Evolutionary conservation across 108 stramenopile genomes (phyloP), one percentile per base, ranked within the genome.

Genomic region (Discostella stelligeroides): DNA sequence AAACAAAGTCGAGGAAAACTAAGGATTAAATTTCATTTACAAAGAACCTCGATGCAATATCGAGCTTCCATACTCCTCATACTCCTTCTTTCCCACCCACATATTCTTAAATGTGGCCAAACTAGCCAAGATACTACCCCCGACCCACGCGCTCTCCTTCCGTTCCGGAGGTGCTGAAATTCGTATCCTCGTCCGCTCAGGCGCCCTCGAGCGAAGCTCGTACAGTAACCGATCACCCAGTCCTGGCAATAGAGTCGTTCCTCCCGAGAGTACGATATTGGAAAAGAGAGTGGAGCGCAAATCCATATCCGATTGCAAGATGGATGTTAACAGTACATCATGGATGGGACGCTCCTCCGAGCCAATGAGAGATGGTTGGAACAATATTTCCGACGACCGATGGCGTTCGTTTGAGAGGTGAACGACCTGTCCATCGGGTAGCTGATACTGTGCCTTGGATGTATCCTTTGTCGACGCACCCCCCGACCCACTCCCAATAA

Each of bases 71-170:
- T 93, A 77, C 80, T 99, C 99, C 72, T 97, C 94, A 78, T 95
- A 99, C 53, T 98, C 96, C n/a, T 55, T 65, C 59, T 86, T 79
- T 0, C 91, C 88, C 1, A 97, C 91, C 98, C 99, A 99, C 96
- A 99, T 96, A 68, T 82, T 81, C 92, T 97, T 95, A 83, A 99
- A 99, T 10, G 97, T 98, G 0, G 96, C 88, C 46, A 99, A 92
- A 82, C 97, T 97, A 21, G 97, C 97, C 60, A 98, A 78, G 60
- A 99, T 98, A 28, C 94, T 94, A 30, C 98, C 98, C 58, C 98
- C 98, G 11, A 95, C 93, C 93, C 96, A 99, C 10, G 88, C 85
- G 17, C 89, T 91, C 74, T 96, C 76, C 55, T 88, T 82, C 62
- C 95, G 77, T 59, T 94, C 95, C n/a, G 91, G 92, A 17, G 95